Conservation (phyloP, 2,329 filamentous ascomycete genomes). For the Colletotrichum sublineola region DNA sequence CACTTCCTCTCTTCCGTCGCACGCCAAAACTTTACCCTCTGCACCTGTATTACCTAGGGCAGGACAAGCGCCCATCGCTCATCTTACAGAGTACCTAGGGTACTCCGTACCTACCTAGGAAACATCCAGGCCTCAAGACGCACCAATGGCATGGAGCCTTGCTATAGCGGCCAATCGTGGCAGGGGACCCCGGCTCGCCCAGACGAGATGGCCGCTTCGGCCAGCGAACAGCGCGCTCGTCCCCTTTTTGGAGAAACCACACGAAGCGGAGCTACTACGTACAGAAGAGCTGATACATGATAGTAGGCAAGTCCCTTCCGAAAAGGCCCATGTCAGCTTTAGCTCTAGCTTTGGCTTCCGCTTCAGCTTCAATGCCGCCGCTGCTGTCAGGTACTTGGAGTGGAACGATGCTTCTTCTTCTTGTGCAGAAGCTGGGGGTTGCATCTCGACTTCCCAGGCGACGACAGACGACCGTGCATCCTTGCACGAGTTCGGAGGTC, state of each 20-base stretch:
- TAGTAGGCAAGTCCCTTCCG: background rate
- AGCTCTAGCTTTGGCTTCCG: background rate
- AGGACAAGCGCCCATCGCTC: slow-evolving; percentile 8
- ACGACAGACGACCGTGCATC: slow-evolving; percentile 18
- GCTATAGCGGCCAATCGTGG: slow-evolving; percentile 23
- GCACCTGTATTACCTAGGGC: background rate
- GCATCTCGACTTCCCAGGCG: slow-evolving; percentile 3
- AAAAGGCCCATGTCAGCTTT: background rate
- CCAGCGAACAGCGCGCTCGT: slow-evolving; percentile 32
- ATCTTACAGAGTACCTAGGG: background rate
- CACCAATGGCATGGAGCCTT: slow-evolving; percentile 30
- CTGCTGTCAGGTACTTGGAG: slow-evolving; percentile 6
- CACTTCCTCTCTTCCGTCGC: background rate
- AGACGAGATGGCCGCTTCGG: slow-evolving; percentile 17
- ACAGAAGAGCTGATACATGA: no score
- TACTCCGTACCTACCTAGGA: background rate
- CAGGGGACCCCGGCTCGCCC: slow-evolving; percentile 27
- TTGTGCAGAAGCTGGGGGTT: slow-evolving; percentile 14
- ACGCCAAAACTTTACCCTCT: background rate
- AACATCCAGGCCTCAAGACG: slow-evolving; percentile 22
- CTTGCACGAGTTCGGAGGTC: slow-evolving; percentile 11
- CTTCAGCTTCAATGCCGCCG: slow-evolving; percentile 3
- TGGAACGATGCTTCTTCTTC: background rate
- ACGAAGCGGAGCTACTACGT: no score
- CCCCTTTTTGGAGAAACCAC: slow-evolving; percentile 35